Evolutionary conservation across 768 basidiomycete species (phyloP).

Genomic region (Pholiota conissans): DNA sequence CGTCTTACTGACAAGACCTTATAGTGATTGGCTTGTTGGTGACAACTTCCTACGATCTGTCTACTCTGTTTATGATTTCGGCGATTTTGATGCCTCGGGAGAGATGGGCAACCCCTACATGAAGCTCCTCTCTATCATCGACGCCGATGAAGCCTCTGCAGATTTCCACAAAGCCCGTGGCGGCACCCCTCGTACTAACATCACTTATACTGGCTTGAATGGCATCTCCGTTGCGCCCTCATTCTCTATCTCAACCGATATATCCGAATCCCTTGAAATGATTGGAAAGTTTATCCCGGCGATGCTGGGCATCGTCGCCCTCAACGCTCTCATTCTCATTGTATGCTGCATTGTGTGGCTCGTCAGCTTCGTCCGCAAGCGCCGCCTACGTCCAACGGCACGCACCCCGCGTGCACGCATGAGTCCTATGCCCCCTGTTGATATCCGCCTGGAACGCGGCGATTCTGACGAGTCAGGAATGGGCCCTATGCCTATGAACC

Average conservation of each 20-base stretch:
- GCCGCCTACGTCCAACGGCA: slow-evolving; percentile 29
- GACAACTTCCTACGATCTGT: slow-evolving; percentile 83
- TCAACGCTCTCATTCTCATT: slow-evolving; percentile 74
- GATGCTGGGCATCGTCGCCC: slow-evolving; percentile 72
- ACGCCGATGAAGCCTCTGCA: slow-evolving; percentile 66
- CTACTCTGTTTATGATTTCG: slow-evolving; percentile 84
- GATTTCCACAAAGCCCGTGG: slow-evolving; percentile 74
- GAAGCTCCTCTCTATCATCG: slow-evolving; percentile 67
- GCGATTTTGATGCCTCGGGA: slow-evolving; percentile 67
- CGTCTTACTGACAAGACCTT: slow-evolving; percentile 5
- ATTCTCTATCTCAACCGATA: slow-evolving; percentile 58
- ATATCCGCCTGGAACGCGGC: background rate
- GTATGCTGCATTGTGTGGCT: slow-evolving; percentile 54
- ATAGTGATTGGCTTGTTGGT: slow-evolving; percentile 80
- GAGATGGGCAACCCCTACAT: slow-evolving; percentile 78
- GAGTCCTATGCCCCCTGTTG: slow-evolving; percentile 25
- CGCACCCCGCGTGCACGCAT: slow-evolving; percentile 28
- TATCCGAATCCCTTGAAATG: slow-evolving; percentile 58
- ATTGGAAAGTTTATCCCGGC: slow-evolving; percentile 69
- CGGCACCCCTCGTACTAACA: slow-evolving; percentile 60
- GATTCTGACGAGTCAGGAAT: slow-evolving; percentile 16
- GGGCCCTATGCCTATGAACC: slow-evolving; percentile 53
- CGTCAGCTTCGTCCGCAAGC: slow-evolving; percentile 52
- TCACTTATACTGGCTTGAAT: slow-evolving; percentile 62
- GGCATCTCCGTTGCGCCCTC: slow-evolving; percentile 39